These are phyloP conservation scores for Globisporangium ultimum DNA, from an alignment of 352 stramenopile genomes.

Conservation along the genomic window DNA sequence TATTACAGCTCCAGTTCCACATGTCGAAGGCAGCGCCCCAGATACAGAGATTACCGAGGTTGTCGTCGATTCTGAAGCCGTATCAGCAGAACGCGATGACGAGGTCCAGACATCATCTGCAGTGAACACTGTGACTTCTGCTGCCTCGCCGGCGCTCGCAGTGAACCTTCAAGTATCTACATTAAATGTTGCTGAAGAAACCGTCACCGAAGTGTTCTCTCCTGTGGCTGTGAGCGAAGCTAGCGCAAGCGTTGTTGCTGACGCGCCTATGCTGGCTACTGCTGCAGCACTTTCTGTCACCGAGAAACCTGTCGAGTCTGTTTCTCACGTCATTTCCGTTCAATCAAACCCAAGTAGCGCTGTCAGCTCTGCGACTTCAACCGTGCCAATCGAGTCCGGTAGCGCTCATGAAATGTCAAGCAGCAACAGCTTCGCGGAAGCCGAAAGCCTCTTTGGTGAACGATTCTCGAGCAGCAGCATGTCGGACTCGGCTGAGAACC, in stretches of 20 bases:
- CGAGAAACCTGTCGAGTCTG: neutral
- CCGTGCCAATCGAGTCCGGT: neutral
- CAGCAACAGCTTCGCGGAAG: slow-evolving; percentile 5
- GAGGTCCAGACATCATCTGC: neutral
- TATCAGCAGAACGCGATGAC: neutral
- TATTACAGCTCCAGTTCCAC: too few relatives aligned
- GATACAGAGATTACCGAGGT: neutral
- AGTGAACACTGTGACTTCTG: too few relatives aligned
- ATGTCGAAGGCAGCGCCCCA: too few relatives aligned
- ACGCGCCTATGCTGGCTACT: neutral
- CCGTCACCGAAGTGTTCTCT: neutral
- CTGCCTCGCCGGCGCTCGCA: too few relatives aligned
- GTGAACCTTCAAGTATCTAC: neutral
- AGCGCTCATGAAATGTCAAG: neutral
- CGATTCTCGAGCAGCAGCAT: slow-evolving; percentile 12
- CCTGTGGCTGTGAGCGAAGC: neutral
- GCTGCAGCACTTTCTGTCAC: neutral
- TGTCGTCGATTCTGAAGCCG: neutral
- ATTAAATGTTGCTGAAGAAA: neutral
- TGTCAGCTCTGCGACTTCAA: neutral
- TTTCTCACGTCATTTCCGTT: neutral
- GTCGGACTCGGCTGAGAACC: slow-evolving; percentile 37
- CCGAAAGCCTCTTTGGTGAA: slow-evolving; percentile 20
- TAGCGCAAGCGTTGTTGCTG: neutral
- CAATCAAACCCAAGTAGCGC: neutral